A percentile compares a stretch with the other conserved stretches of the same genome.
Evolutionary conservation across 306 rosid species (phyloP).

Genomic region (Quercus variabilis): DNA sequence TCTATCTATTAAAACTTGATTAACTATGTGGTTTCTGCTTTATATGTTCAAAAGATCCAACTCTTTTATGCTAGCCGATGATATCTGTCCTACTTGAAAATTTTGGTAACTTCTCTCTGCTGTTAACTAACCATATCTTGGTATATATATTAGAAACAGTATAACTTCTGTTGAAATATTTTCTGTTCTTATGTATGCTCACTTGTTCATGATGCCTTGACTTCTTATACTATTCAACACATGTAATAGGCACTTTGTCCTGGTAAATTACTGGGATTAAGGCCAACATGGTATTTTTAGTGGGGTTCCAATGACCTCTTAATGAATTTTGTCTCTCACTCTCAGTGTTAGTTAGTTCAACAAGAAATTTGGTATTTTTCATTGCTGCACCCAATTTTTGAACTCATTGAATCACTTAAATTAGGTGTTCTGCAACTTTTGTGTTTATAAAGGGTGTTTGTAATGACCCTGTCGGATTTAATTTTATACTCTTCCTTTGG

Average conservation of each 20-base stretch:
- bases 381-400: not conserved
- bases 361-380: not conserved
- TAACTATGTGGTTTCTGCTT: not conserved
- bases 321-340: not conserved
- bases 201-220: slow-evolving; percentile 8
- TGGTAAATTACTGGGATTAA: slow-evolving; percentile 14
- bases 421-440: not conserved
- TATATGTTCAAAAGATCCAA: not conserved
- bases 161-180: not conserved
- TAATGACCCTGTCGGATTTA: no score
- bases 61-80: not conserved
- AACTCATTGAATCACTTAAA: not conserved
- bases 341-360: not conserved
- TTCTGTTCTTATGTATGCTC: not conserved
- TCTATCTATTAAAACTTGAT: not conserved
- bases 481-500: no score
- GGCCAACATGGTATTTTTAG: not conserved
- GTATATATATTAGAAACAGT: not conserved
- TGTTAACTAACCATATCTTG: not conserved
- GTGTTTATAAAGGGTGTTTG: no score
- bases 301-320: not conserved
- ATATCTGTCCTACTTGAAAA: slow-evolving; percentile 2
- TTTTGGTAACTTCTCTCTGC: not conserved
- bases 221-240: not conserved
- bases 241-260: not conserved